phyloP scores from a whole-genome alignment of 805 yeast species.

The Suhomyces pyralidae region DNA sequence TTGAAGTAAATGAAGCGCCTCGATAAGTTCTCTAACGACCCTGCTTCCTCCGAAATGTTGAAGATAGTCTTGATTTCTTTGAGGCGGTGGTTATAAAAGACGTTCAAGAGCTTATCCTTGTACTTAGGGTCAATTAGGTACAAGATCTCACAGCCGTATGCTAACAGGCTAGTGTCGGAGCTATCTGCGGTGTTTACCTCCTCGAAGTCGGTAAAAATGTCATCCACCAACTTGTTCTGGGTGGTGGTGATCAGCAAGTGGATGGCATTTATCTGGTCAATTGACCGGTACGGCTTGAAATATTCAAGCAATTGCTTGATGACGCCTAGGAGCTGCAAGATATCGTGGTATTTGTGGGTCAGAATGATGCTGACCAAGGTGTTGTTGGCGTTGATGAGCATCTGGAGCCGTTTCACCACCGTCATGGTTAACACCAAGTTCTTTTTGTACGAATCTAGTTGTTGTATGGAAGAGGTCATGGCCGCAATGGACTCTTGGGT shows the following conservation, averaged over 20 bases:
- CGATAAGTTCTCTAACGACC: constrained; percentile 81
- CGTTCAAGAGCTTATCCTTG: constrained; percentile 56
- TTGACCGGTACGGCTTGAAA: constrained; percentile 78
- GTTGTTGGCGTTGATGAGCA: constrained; percentile 74
- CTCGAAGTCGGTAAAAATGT: constrained; percentile 72
- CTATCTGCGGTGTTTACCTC: constrained; percentile 11
- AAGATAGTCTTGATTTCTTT: constrained; percentile 76
- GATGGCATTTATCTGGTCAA: constrained; percentile 71
- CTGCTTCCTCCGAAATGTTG: constrained; percentile 84
- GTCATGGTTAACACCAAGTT: constrained; percentile 85
- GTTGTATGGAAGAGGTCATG: constrained; percentile 76
- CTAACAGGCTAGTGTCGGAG: constrained; percentile 22
- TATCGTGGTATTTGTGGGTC: constrained; percentile 51
- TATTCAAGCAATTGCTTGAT: constrained; percentile 68
- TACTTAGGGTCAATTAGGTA: constrained; percentile 61
- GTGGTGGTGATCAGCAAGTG: constrained; percentile 57
- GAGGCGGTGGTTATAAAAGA: constrained; percentile 70
- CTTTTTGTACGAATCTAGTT: constrained; percentile 76
- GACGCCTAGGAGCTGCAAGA: constrained; percentile 61
- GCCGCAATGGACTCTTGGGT: constrained; percentile 62
- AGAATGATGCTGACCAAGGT: constrained; percentile 49
- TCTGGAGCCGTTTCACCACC: constrained; percentile 79
- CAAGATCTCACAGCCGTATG: constrained; percentile 69
- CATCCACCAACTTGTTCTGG: constrained; percentile 61
- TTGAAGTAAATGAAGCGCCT: constrained; percentile 76